Percentiles rank a stretch among this genome's conserved stretches.
These are phyloP conservation scores for Penicillium parvum DNA, from an alignment of 495 filamentous ascomycete species.

Conservation along the genomic window DNA sequence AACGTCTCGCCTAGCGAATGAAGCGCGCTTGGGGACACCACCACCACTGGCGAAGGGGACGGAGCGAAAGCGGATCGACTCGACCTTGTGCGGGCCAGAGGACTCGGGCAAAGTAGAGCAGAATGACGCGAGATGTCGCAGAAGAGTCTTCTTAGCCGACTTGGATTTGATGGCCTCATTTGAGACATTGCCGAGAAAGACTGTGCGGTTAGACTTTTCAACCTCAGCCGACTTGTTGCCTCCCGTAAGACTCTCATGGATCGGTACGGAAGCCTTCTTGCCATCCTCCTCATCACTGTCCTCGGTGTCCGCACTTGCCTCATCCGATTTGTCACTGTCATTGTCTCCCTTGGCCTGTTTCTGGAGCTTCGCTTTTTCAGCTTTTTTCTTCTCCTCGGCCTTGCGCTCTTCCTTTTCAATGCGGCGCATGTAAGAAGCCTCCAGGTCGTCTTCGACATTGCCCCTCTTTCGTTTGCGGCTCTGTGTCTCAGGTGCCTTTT, in stretches of 20 bases:
- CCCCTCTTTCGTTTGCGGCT: constrained; percentile 76
- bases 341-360: constrained; percentile 14
- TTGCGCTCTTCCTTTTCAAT: constrained; percentile 57
- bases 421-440: constrained; percentile 74
- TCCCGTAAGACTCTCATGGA: constrained; percentile 53
- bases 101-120: constrained; percentile 41
- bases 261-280: constrained; percentile 31
- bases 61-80: constrained; percentile 90
- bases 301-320: constrained; percentile 14
- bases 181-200: constrained; percentile 92
- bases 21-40: constrained; percentile 82
- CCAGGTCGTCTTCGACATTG: constrained; percentile 68
- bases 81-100: constrained; percentile 60
- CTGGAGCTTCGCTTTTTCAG: constrained; percentile 24
- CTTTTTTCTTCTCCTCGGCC: constrained; percentile 38
- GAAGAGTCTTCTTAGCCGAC: constrained; percentile 67
- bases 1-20: constrained; percentile 75
- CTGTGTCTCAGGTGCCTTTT: constrained; percentile 35
- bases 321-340: constrained; percentile 13
- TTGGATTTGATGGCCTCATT: constrained; percentile 76
- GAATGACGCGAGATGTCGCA: constrained; percentile 62
- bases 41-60: constrained; percentile 67
- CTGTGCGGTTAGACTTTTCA: constrained; percentile 82
- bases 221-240: constrained; percentile 51
- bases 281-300: constrained; percentile 28